These are phyloP conservation scores for Capsicum baccatum DNA, from an alignment of 257 asterid genomes.

Conservation along the genomic window DNA sequence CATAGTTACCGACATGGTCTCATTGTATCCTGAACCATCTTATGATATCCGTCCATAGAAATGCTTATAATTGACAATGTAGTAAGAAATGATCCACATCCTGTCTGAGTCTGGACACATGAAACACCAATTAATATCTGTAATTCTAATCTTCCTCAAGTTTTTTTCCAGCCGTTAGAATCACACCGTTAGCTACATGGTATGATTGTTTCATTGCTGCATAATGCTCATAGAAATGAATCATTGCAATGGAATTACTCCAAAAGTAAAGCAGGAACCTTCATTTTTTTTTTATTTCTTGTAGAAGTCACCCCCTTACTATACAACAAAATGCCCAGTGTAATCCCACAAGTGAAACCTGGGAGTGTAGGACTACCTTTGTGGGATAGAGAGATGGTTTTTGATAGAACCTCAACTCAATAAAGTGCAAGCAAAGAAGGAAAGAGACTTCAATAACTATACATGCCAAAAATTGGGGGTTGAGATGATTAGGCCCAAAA, in stretches of 20 bases:
- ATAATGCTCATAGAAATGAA: not conserved
- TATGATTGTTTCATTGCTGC: not conserved
- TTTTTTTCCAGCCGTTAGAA: not conserved
- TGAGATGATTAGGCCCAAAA: constrained; percentile 4
- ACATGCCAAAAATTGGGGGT: not conserved
- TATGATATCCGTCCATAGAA: not conserved
- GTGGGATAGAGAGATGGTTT: not conserved
- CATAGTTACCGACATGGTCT: not conserved
- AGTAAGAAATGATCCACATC: constrained; percentile 4
- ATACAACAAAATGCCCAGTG: not conserved
- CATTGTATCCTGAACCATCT: not conserved
- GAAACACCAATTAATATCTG: not conserved
- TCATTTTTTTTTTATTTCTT: not conserved
- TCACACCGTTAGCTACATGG: not conserved
- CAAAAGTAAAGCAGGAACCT: not conserved
- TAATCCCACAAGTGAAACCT: not conserved
- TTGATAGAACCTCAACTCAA: not conserved
- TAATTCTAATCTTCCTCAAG: not conserved
- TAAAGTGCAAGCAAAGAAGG: not conserved
- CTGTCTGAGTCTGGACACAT: not conserved
- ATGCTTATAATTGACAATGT: not conserved
- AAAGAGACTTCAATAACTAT: not conserved
- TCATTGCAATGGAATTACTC: not conserved
- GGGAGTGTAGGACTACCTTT: not conserved
- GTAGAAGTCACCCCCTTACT: constrained; percentile 3